phyloP scores from a whole-genome alignment of 1,284 basidiomycete species.

The Tausonia pullulans region DNA sequence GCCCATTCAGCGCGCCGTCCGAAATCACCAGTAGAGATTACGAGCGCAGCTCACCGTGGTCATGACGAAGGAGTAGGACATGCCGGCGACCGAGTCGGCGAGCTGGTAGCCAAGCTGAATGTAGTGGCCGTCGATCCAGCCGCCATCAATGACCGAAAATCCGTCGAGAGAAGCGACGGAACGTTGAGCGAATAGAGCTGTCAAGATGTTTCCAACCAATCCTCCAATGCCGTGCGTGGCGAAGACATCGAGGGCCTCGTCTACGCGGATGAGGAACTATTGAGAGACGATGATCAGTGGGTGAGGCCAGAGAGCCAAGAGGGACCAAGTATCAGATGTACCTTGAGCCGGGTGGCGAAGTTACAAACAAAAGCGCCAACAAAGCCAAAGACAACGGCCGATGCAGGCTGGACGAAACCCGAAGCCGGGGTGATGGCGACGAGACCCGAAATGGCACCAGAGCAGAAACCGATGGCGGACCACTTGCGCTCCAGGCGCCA shows the following conservation, averaged over 20 bases:
- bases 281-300: background rate
- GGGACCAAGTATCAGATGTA: conserved; percentile 38
- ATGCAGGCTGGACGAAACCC: conserved; percentile 72
- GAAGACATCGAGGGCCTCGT: conserved; percentile 62
- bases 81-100: conserved; percentile 62
- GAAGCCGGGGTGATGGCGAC: conserved; percentile 80
- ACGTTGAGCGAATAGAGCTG: conserved; percentile 69
- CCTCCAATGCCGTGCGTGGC: conserved; percentile 84
- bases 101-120: conserved; percentile 75
- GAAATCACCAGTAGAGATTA: conserved; percentile 3
- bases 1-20: background rate
- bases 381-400: conserved; percentile 33
- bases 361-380: conserved; percentile 59
- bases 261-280: conserved; percentile 44
- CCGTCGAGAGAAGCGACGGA: conserved; percentile 80
- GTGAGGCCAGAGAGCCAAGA: conserved; percentile 24
- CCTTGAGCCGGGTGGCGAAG: conserved; percentile 85
- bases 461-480: conserved; percentile 91
- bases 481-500: conserved; percentile 86
- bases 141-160: conserved; percentile 56
- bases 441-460: conserved; percentile 80
- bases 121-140: conserved; percentile 67
- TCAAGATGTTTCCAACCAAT: conserved; percentile 68
- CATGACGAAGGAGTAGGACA: conserved; percentile 68
- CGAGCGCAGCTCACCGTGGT: conserved; percentile 52